Percentiles rank a stretch among this genome's conserved stretches.
phyloP scores from a whole-genome alignment of 139 green algal species.

The Pseudopediastrum boryanum region DNA sequence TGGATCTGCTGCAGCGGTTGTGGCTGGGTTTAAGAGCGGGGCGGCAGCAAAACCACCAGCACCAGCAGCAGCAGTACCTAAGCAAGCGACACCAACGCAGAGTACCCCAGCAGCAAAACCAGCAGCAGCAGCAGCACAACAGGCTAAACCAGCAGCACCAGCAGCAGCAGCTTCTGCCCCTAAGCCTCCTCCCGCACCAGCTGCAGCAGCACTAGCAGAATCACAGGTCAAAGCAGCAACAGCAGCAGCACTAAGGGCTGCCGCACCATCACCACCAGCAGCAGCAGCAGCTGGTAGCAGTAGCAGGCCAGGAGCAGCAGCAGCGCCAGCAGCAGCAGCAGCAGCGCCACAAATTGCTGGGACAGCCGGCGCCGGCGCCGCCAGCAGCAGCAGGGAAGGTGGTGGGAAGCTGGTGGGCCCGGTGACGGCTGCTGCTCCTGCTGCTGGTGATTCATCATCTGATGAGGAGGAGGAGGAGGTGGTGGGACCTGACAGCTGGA shows the following conservation, averaged over 20 bases:
- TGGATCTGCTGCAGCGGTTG: neutral
- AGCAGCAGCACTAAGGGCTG: neutral
- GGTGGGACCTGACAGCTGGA: no score
- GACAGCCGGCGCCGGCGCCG: neutral
- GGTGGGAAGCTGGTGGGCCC: no score
- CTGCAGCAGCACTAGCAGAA: conserved; percentile 9
- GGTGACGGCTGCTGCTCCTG: conserved; percentile 1
- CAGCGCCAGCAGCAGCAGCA: conserved; percentile 9
- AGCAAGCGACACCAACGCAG: conserved; percentile 27
- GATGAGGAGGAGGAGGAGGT: no score
- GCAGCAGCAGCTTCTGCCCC: conserved; percentile 13
- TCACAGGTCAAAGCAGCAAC: neutral
- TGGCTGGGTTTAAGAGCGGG: no score
- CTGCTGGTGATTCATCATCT: no score
- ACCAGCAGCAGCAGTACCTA: no score
- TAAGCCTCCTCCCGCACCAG: conserved; percentile 8
- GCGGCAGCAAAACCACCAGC: no score
- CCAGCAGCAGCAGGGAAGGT: neutral
- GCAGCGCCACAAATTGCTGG: neutral
- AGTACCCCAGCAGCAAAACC: conserved; percentile 11
- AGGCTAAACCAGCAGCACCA: neutral
- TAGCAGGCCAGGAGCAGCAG: no score
- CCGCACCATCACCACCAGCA: conserved; percentile 10
- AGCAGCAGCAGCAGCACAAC: no score
- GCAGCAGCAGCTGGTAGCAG: no score